Base-by-base conservation (phyloP, 371 early-diverging fungal genomes). In the Mortierella polycephala region DNA sequence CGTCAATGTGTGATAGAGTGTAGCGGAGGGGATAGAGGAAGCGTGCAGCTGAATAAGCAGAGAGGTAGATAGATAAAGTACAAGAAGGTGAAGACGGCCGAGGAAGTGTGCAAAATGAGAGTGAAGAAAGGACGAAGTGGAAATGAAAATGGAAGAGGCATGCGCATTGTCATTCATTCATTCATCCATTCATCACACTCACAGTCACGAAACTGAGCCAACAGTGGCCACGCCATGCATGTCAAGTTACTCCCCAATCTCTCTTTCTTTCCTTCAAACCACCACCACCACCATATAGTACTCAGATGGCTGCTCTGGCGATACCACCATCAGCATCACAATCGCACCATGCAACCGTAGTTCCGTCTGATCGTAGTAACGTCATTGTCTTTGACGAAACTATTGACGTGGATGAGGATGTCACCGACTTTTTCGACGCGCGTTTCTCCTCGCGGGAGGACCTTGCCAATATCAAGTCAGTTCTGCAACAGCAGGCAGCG, bases 341-440 rank as follows among this genome's bases (percentile, higher is more conserved):
- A 20, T 11, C 23, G 7, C 58, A 39, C 16, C 18, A 13, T 37
- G 12, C 41, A 42, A 14, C 23, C 7, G 20, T 9, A 40, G 11
- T 7, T 14, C 57, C 39, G 16, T 12, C 37, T 41, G 2, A n/a
- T 14, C 55, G 41, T 44, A 77, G 72, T 45, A 71, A 77, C 50
- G 69, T 77, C 30, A 66, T 77, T 40, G 79, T 77, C 46, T 77
- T 77, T 65, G 79, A 77, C 30, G 64, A 77, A 59, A 69, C 73
- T 64, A 71, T 72, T 56, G 58, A 71, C 45, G 79, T 77, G 12
- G 69, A 77, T 41, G 79, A 77, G n/a, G 79, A 77, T 44, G 73
- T 77, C 4, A 50, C 65, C 40, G 72, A 72, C 79, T 77, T 67
- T 62, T 77, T 77, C 58, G 46, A 71, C 69, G 49, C 69, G 41